Evolutionary conservation across 805 yeast species (phyloP), one percentile per base, ranked within the genome.

Genomic region (Lachancea fermentati): DNA sequence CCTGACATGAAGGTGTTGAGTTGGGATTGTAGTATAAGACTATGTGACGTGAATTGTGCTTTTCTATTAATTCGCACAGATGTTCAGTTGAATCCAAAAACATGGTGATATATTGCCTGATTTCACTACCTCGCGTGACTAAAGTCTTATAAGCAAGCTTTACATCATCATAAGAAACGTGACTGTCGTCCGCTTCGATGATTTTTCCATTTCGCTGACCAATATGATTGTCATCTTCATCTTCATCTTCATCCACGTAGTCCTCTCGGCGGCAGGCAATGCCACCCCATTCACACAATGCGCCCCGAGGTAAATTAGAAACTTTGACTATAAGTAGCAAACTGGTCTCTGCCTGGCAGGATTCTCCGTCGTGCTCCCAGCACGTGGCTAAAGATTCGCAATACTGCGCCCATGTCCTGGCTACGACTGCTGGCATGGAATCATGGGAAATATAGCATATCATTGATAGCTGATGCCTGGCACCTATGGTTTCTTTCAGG

Each of bases 251-350:
- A 50, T 67, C 50, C 2, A 52, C 34, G 1, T 43, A 46, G 3
- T 51, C 47, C 19, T 65, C 63, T 6, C 24, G 18, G 8, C 14
- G 13, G 45, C 69, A 76, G 4, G 77, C 60, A 3, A 74, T 45
- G 1, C 91, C 94, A 28, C 81, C 76, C 91, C 94, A 84, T 63
- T 86, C 95, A 25, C 82, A 73, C 15, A 58, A 56, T 0, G 89
- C 87, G 30, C 67, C 65, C 38, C 72, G 73, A 4, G 95, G 95
- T 37, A 86, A 63, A 25, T 62, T 69, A 0, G 66, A 58, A 1
- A 83, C 81, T 49, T 72, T 67, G 0, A 76, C 81, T 9, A 82
- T 66, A 9, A 79, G 55, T 28, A 82, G 54, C 8, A 53, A 50
- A 32, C 60, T 50, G 3, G 19, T 9, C 4, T 55, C 54, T 38